A percentile compares a stretch with the other conserved stretches of the same genome.
Evolutionary conservation across 1,284 basidiomycete genomes (phyloP).

Genomic region (Phenoliferia sp.): DNA sequence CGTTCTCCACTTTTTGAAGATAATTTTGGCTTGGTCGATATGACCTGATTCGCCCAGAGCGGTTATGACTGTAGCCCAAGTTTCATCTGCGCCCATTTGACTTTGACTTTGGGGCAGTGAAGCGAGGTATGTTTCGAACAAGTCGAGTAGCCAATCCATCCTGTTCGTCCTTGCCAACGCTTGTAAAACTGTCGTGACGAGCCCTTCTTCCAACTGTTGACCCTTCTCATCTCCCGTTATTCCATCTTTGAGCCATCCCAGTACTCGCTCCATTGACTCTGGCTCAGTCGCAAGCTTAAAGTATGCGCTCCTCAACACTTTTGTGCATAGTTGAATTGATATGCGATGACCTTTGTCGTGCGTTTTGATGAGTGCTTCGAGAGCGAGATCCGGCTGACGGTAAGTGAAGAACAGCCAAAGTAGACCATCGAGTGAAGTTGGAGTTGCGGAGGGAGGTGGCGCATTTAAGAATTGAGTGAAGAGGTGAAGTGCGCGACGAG

Average conservation of each 20-base stretch:
- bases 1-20: constrained; percentile 19
- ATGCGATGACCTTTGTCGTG: constrained; percentile 10
- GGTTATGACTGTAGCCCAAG: constrained; percentile 17
- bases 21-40: neutral
- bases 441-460: neutral
- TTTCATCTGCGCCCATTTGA: neutral
- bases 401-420: constrained; percentile 20
- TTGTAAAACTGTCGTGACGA: constrained; percentile 13
- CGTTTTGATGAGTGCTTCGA: constrained; percentile 7
- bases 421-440: neutral
- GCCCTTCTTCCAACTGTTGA: neutral
- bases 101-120: neutral
- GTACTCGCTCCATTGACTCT: constrained; percentile 8
- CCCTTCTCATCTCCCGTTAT: neutral
- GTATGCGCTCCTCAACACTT: constrained; percentile 4
- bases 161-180: constrained; percentile 11
- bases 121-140: constrained; percentile 18
- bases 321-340: neutral
- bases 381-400: constrained; percentile 14
- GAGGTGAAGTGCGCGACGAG: constrained; percentile 3
- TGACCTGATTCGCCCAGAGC: constrained; percentile 7
- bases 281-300: constrained; percentile 9
- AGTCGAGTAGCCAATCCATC: constrained; percentile 12
- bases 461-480: neutral
- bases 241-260: constrained; percentile 18